Base-by-base conservation (phyloP, 306 rosid genomes). In the Cicer chorassanicum region DNA sequence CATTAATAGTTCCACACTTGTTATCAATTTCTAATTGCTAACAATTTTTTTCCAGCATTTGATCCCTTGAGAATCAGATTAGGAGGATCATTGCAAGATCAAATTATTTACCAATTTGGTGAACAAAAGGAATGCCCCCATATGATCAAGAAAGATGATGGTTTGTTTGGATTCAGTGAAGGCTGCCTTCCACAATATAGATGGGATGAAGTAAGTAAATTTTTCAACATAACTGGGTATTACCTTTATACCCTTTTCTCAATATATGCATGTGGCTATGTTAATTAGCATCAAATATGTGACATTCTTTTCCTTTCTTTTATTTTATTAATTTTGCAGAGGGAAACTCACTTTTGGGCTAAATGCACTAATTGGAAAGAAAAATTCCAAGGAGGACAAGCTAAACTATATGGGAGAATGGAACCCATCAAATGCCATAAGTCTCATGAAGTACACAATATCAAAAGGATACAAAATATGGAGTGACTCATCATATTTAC, bases 71-170 rank as follows among this genome's bases (percentile, higher is more conserved):
- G 94, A 75, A 82, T 87, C 29, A 82, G 97, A 87, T 1, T 89
- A 24, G 96, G 94, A 83, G 97, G 97, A 9, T 91, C 97, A 57
- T 7, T 87, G 8, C 76, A 89, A 83, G 94, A 91, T 80, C 84
- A 76, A 16, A 70, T 87, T 14, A 63, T 75, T 41, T 91, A 89
- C 79, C 82, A 80, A 61, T 83, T 89, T 72, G 90, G 94, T 0
- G 39, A 9, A 2, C 74, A 19, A 4, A 38, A 34, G 21, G 18
- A 39, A 0, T 87, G 92, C 69, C 78, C 80, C 1, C 9, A 15
- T 0, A 39, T 87, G 36, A 67, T 4, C 50, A 86, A 78, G 59
- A 8, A 18, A 3, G 8, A 36, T 1, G 61, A 21, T 13, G 87
- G 89, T 0, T 38, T 86, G 75, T 91, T 91, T 69, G 88, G 88